Evolutionary conservation across 2,329 filamentous ascomycete genomes (phyloP).

Genomic region (Pyrenophora graminea): DNA sequence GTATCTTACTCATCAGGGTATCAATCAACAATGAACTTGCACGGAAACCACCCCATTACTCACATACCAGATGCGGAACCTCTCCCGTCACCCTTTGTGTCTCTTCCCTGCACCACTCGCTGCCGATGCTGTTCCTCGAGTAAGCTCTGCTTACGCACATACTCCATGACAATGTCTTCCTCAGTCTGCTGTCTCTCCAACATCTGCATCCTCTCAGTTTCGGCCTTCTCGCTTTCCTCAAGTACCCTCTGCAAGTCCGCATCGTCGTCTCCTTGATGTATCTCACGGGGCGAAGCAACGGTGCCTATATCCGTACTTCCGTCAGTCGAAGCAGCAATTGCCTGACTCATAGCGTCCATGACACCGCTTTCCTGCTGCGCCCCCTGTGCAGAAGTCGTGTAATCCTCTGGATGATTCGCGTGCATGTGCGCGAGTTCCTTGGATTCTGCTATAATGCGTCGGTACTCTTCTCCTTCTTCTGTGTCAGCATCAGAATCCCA

Average conservation of each 20-base stretch:
- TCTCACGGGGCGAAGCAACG: too few relatives aligned
- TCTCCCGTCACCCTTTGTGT: conserved; percentile 22
- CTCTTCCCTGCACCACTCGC: conserved; percentile 15
- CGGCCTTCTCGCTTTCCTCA: conserved; percentile 32
- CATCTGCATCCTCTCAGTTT: conserved; percentile 48
- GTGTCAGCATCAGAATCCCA: conserved; percentile 35
- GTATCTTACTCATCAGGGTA: conserved; percentile 3
- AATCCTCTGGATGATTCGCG: conserved; percentile 22
- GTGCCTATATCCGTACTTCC: background rate
- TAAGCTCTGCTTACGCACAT: conserved; percentile 76
- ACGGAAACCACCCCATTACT: too few relatives aligned
- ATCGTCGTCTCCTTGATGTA: conserved; percentile 29
- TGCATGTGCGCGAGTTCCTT: conserved; percentile 39
- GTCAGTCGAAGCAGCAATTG: conserved; percentile 1
- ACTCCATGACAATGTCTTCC: conserved; percentile 75
- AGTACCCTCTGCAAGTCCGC: conserved; percentile 34
- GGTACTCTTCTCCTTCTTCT: conserved; percentile 44
- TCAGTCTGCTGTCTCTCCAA: conserved; percentile 57
- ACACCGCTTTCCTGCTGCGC: conserved; percentile 15
- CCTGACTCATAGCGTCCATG: conserved; percentile 13
- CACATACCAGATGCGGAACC: background rate
- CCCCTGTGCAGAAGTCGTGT: conserved; percentile 11
- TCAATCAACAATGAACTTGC: background rate
- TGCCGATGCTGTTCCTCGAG: conserved; percentile 57
- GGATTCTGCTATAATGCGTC: conserved; percentile 42